Conservation (phyloP, 345 rosid species). For the Gossypium ekmanianum region DNA sequence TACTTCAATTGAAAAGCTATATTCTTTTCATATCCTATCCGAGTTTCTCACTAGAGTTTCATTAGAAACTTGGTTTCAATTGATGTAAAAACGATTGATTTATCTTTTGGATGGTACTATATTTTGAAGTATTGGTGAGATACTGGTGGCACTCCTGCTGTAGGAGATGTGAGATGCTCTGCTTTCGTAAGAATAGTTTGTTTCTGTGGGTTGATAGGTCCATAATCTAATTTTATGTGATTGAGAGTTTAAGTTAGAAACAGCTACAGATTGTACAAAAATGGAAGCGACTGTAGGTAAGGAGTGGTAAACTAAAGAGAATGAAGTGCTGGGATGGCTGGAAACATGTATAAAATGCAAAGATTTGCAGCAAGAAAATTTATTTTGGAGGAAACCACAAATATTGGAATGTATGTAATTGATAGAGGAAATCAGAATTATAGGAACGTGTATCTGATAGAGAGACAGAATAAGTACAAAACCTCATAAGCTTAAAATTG, state of each 20-base stretch:
- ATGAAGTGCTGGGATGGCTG: background rate
- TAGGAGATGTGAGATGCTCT: background rate
- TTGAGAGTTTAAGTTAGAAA: background rate
- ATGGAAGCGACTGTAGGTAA: background rate
- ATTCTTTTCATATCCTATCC: background rate
- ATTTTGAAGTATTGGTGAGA: background rate
- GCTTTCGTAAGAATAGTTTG: background rate
- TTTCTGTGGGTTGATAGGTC: background rate
- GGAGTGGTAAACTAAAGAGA: background rate
- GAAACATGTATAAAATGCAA: background rate
- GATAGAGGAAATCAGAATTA: background rate
- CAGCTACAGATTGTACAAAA: slow-evolving; percentile 2
- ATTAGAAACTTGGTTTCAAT: background rate
- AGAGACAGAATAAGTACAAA: background rate
- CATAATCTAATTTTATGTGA: background rate
- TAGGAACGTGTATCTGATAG: background rate
- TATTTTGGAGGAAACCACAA: background rate
- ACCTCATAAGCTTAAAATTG: background rate
- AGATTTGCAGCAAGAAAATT: background rate
- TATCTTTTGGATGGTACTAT: too few species aligned
- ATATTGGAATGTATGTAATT: background rate
- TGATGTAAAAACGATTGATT: background rate
- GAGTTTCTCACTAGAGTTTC: background rate
- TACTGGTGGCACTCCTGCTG: background rate
- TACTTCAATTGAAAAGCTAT: background rate